These are phyloP conservation scores for Aphanomyces astaci DNA, from an alignment of 352 stramenopile species.

Conservation along the genomic window DNA sequence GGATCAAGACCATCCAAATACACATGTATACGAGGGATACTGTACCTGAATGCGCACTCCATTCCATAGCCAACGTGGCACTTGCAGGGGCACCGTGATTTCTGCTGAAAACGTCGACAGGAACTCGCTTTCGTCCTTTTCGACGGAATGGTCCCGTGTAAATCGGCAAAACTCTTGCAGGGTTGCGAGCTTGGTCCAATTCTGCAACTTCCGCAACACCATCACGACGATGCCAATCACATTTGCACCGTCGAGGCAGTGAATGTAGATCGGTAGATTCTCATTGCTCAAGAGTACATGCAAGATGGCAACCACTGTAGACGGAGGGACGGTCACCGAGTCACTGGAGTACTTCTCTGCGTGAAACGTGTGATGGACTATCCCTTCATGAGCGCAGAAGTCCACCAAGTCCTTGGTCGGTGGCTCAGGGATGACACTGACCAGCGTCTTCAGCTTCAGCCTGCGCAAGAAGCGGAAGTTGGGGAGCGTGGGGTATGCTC, in stretches of 20 bases:
- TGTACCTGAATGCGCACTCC: constrained; percentile 45
- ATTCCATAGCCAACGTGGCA: constrained; percentile 80
- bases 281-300: constrained; percentile 70
- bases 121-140: constrained; percentile 85
- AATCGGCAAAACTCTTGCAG: constrained; percentile 80
- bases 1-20: not conserved
- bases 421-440: constrained; percentile 74
- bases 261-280: constrained; percentile 75
- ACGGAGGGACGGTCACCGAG: constrained; percentile 72
- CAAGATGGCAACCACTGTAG: constrained; percentile 66
- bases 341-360: constrained; percentile 84
- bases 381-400: constrained; percentile 65
- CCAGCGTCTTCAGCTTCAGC: constrained; percentile 63
- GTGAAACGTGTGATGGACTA: constrained; percentile 69
- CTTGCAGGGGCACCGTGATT: constrained; percentile 56
- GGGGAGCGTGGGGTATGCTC: constrained; percentile 77
- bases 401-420: constrained; percentile 64
- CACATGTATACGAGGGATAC: not conserved
- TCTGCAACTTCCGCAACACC: constrained; percentile 80
- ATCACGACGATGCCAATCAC: constrained; percentile 84
- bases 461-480: constrained; percentile 77
- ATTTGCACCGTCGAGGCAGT: constrained; percentile 82
- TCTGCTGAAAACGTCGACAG: constrained; percentile 72
- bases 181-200: constrained; percentile 81
- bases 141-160: constrained; percentile 74